Evolutionary conservation across 2,329 filamentous ascomycete genomes (phyloP).

Genomic region (Rutstroemia sp.): DNA sequence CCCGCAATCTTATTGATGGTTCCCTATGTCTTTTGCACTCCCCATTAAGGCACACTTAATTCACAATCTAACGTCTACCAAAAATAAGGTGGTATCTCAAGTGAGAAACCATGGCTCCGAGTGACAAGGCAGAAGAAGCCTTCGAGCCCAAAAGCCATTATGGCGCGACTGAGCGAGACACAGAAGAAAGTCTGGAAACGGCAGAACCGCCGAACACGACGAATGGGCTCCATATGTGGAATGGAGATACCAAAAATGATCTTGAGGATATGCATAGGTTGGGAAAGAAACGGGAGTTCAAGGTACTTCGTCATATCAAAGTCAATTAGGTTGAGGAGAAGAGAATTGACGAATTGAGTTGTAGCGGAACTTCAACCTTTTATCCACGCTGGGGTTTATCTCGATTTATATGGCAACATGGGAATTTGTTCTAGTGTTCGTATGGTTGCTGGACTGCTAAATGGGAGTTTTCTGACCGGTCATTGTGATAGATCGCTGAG

Average conservation of each 20-base stretch:
- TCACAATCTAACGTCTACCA: too few species aligned
- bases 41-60: background rate
- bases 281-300: conserved; percentile 27
- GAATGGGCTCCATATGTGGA: background rate
- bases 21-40: background rate
- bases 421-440: conserved; percentile 35
- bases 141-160: background rate
- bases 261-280: conserved; percentile 30
- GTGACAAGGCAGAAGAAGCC: too few species aligned
- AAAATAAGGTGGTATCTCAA: background rate
- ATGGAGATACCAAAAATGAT: conserved; percentile 27
- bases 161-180: background rate
- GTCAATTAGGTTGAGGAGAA: background rate
- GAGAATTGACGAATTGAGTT: background rate
- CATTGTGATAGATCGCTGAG: conserved; percentile 20
- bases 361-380: conserved; percentile 35
- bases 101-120: background rate
- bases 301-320: conserved; percentile 10
- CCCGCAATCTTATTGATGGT: background rate
- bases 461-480: too few species aligned
- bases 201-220: background rate
- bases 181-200: conserved; percentile 7
- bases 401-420: conserved; percentile 37
- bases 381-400: conserved; percentile 37
- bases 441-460: background rate